Percentiles rank a stretch among this genome's conserved stretches.
Conservation (phyloP, 2,329 filamentous ascomycete genomes). For the Colletotrichum musae region DNA sequence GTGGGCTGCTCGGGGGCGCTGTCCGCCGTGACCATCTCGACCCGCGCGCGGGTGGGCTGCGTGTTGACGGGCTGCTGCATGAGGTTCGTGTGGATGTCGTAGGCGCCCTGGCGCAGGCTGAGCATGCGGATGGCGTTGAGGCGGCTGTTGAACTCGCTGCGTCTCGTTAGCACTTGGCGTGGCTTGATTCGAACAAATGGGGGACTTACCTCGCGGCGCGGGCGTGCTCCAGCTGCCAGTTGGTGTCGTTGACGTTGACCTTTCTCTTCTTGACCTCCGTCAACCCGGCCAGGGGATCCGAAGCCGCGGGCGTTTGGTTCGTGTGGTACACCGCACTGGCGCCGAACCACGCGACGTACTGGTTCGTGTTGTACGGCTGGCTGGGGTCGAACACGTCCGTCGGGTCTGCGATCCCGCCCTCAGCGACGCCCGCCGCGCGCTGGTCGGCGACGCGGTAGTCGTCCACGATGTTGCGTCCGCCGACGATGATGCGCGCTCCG, state of each 20-base stretch:
- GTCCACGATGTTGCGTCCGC: conserved; percentile 86
- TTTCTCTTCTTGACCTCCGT: conserved; percentile 86
- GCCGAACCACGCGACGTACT: conserved; percentile 98
- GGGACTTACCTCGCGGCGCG: conserved; percentile 84
- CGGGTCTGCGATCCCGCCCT: conserved; percentile 93
- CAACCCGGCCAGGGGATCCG: conserved; percentile 79
- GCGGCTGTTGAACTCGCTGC: conserved; percentile 85
- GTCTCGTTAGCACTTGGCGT: conserved; percentile 1
- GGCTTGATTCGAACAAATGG: background rate
- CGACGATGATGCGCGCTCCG: conserved; percentile 93
- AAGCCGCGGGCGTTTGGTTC: conserved; percentile 78
- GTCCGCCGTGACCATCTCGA: conserved; percentile 75
- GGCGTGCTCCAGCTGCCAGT: conserved; percentile 97
- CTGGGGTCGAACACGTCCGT: conserved; percentile 84
- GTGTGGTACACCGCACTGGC: conserved; percentile 97
- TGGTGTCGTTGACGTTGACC: conserved; percentile 90
- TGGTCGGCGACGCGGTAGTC: conserved; percentile 89
- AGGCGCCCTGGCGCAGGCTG: conserved; percentile 80
- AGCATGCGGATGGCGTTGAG: conserved; percentile 78
- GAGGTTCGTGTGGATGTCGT: conserved; percentile 93
- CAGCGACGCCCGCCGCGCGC: conserved; percentile 81
- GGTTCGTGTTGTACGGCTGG: conserved; percentile 97
- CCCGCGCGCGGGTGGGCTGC: conserved; percentile 89
- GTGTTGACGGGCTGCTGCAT: conserved; percentile 90
- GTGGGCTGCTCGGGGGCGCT: conserved; percentile 44